Evolutionary conservation across 495 filamentous ascomycete genomes (phyloP).

Genomic region (Aspergillus taichungensis): DNA sequence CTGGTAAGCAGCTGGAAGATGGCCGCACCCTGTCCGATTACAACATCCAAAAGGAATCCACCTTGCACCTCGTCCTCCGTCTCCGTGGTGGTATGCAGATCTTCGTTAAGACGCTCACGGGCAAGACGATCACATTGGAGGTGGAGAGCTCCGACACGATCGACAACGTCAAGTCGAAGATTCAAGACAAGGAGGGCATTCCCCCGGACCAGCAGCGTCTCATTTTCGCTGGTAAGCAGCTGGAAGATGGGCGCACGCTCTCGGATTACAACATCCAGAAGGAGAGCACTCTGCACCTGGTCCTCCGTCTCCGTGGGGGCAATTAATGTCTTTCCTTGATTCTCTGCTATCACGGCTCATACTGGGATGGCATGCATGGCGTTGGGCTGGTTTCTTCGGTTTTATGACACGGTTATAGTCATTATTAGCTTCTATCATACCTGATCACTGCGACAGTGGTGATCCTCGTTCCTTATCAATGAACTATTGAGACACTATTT

Average conservation of each 20-base stretch:
- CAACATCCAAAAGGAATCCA: slow-evolving; percentile 99
- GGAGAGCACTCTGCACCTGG: slow-evolving; percentile 81
- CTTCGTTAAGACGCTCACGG: slow-evolving; percentile 88
- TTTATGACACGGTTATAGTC: slow-evolving; percentile 12
- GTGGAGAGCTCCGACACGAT: slow-evolving; percentile 87
- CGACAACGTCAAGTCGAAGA: slow-evolving; percentile 89
- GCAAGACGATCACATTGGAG: slow-evolving; percentile 88
- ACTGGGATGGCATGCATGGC: slow-evolving; percentile 33
- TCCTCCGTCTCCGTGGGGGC: slow-evolving; percentile 80
- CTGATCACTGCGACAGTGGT: too few relatives aligned
- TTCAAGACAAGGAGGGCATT: slow-evolving; percentile 89
- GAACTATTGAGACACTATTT: too few relatives aligned
- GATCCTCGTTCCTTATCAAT: too few relatives aligned
- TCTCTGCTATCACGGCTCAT: slow-evolving; percentile 11
- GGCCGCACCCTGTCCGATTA: slow-evolving; percentile 93
- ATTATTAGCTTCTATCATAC: slow-evolving; percentile 1
- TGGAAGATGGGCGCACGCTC: slow-evolving; percentile 76
- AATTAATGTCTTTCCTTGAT: slow-evolving; percentile 42
- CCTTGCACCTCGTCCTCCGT: slow-evolving; percentile 92
- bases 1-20: slow-evolving; percentile 91
- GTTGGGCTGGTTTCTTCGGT: slow-evolving; percentile 33
- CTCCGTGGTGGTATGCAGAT: slow-evolving; percentile 97
- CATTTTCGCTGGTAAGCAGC: slow-evolving; percentile 86
- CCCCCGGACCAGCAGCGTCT: slow-evolving; percentile 83
- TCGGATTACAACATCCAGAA: slow-evolving; percentile 95